Evolutionary conservation across 225 moss, liverwort and hornwort genomes (phyloP), one percentile per base, ranked within the genome.

Genomic region (Marchantia polymorpha): DNA sequence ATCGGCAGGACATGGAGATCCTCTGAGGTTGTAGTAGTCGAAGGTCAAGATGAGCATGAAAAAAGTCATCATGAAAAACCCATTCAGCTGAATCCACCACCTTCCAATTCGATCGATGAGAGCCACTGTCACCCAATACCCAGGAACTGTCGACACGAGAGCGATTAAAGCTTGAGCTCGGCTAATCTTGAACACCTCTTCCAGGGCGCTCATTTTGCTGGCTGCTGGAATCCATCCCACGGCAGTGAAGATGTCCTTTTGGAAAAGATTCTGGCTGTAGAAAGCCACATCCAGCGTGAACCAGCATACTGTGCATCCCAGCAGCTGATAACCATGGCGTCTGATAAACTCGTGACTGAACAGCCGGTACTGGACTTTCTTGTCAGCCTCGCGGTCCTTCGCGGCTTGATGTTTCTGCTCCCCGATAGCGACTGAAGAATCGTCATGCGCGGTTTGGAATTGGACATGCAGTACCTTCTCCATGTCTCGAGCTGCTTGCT

Each of bases 11-110:
- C 76, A 77, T 12, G 76, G 76, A 11, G 46, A 48, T 26, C 69
- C 76, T 22, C 89, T 72, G 3, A 92, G 66, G 0, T 68, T 53
- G 53, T 88, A 81, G 80, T 90, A 93, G 50, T 90, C 85, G 52
- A 93, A 52, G 0, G 92, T 89, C 73, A 93, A 69, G 15, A 90
- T 71, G 78, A 90, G 74, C 90, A 93, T 84, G 81, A 90, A 92
- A 29, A 84, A 49, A 3, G 90, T 92, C 91, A 91, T 93, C 72
- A 92, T 73, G 82, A 87, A 84, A 83, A 93, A 93, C 30, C 93
- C 93, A 54, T 89, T 83, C 52, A 93, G 65, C 74, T 93, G 93
- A 52, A 93, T 92, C 19, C 79, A 76, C 83, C 86, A 88, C 1
- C 91, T 86, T 20, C 92, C 92, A 25, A 90, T 81, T 14, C 64